Conservation (phyloP, 2,329 filamentous ascomycete genomes). For the Microsporum ferrugineum region DNA sequence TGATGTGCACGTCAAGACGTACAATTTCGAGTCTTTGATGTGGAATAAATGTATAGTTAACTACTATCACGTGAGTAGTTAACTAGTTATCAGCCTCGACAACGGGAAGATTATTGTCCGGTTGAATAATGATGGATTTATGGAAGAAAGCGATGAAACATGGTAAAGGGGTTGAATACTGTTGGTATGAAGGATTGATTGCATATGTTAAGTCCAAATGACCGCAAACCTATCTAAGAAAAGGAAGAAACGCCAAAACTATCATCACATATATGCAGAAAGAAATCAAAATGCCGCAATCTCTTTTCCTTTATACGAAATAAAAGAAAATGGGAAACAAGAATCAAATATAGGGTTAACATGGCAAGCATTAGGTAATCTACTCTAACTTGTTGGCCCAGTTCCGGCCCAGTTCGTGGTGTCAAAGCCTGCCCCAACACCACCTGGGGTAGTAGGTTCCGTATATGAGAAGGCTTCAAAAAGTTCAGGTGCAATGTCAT, state of each 20-base stretch:
- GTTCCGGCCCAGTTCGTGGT: background rate
- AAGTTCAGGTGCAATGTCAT: conserved; percentile 35
- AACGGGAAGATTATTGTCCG: too few relatives aligned
- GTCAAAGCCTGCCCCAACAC: conserved; percentile 26
- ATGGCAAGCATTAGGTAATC: background rate
- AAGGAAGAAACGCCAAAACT: background rate
- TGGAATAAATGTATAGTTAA: too few relatives aligned
- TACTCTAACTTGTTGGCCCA: background rate
- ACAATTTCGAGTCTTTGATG: too few relatives aligned
- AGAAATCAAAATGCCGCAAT: background rate
- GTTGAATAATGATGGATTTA: too few relatives aligned
- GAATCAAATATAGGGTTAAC: background rate
- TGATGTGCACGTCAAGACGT: background rate
- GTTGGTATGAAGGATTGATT: background rate
- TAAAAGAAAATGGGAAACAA: background rate
- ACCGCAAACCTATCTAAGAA: background rate
- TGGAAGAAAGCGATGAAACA: background rate
- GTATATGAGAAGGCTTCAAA: conserved; percentile 37
- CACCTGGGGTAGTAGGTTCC: conserved; percentile 34
- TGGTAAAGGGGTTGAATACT: background rate
- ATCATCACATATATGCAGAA: background rate
- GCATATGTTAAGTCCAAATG: background rate
- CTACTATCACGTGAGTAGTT: too few relatives aligned
- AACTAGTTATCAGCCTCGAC: too few relatives aligned
- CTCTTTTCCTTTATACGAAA: background rate